Evolutionary conservation across 331 rosid species (phyloP), one percentile per base, ranked within the genome.

Genomic region (Rhamnella rubrinervis): DNA sequence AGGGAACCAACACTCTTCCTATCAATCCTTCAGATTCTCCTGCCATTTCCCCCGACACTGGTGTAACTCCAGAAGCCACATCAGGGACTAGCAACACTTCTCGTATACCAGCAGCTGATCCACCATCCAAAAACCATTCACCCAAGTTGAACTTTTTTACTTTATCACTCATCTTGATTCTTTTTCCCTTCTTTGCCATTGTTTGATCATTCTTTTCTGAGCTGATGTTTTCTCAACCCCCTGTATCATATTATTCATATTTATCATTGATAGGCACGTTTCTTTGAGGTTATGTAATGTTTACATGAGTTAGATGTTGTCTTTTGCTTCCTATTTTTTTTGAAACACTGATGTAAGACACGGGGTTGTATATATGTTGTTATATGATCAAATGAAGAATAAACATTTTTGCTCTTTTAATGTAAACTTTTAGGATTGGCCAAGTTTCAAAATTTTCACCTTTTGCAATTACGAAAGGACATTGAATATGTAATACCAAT

Each of bases 61-160:
- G 78, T 5, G 71, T 76, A 55, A 76, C 68, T 58, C 97, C 98
- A 16, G 77, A 80, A 82, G 86, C 85, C 71, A 81, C 85, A 21
- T 73, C 77, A 2, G 74, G 57, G 41, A 6, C 31, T 23, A 19
- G 4, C 75, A 77, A 69, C 59, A 75, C 31, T 26, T 25, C 88
- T 50, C 62, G 16, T 63, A 58, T 31, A 64, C 13, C 83, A 31
- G 50, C 60, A 19, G 41, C 59, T 35, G 20, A 61, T 4, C 69
- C 66, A 67, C 57, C 88, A 17, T 10, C 65, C 6, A 16, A 31
- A 13, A 84, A 26, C 67, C 58, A 44, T 62, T 83, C 91, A 13
- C 74, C 76, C 35, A 71, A 73, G 72, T 76, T 58, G 65, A 79
- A 69, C 59, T 67, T 84, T 31, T 70, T 61, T 59, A 23, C 72